Conservation (phyloP, 1,284 basidiomycete species). For the Tilletia horrida region DNA sequence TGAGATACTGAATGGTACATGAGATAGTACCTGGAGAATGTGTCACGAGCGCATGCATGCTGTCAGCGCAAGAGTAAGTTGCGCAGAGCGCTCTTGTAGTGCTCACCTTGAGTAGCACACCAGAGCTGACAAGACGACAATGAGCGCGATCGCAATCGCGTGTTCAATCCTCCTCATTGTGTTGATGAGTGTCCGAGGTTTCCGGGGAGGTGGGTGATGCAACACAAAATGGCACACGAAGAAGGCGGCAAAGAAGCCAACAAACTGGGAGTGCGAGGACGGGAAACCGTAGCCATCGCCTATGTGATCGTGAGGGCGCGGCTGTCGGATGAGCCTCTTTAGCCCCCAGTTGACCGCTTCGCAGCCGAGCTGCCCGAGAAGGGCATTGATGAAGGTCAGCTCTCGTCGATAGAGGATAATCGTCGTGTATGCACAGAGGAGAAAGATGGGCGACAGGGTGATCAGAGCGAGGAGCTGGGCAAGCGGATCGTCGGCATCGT, state of each 20-base stretch:
- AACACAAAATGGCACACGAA: constrained; percentile 70
- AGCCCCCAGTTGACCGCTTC: constrained; percentile 71
- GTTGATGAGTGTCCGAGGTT: constrained; percentile 40
- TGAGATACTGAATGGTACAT: constrained; percentile 71
- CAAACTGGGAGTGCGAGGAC: constrained; percentile 81
- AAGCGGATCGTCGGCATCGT: constrained; percentile 38
- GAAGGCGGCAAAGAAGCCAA: constrained; percentile 79
- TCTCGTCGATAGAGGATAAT: constrained; percentile 74
- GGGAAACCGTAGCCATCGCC: constrained; percentile 80
- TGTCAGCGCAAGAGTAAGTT: too few relatives aligned
- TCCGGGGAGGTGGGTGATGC: constrained; percentile 65
- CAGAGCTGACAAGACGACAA: constrained; percentile 62
- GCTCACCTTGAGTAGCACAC: constrained; percentile 71
- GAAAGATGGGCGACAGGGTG: constrained; percentile 49
- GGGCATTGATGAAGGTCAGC: constrained; percentile 73
- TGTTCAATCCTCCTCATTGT: constrained; percentile 37
- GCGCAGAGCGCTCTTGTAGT: too few relatives aligned
- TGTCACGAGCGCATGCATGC: too few relatives aligned
- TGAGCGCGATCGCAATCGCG: constrained; percentile 59
- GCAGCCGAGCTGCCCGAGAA: constrained; percentile 72
- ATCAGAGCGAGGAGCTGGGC: constrained; percentile 42
- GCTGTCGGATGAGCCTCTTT: constrained; percentile 68
- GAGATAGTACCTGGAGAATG: constrained; percentile 63
- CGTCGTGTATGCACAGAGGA: constrained; percentile 65
- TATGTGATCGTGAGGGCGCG: constrained; percentile 67